These are phyloP conservation scores for Thielaviopsis punctulata DNA, from an alignment of 2,329 filamentous ascomycete genomes.

Conservation along the genomic window DNA sequence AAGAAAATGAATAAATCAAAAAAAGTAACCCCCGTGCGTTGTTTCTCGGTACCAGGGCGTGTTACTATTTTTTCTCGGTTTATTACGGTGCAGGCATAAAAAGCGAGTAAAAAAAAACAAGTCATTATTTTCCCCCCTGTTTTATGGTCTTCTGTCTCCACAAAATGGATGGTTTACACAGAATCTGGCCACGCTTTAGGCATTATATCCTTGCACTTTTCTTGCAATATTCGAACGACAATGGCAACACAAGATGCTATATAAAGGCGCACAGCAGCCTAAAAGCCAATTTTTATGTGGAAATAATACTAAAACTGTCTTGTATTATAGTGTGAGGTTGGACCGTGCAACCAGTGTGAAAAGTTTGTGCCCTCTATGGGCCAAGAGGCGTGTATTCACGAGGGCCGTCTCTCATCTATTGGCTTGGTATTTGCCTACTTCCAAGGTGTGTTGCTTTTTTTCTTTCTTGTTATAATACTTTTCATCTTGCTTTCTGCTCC, in stretches of 20 bases:
- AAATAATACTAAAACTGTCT: neutral
- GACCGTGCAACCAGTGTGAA: constrained; percentile 3
- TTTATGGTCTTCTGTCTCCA: neutral
- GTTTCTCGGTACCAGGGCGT: neutral
- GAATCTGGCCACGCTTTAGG: neutral
- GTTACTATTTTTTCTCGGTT: neutral
- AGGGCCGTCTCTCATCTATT: constrained; percentile 2
- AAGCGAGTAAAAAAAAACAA: neutral
- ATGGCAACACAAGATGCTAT: neutral
- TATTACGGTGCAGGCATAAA: neutral
- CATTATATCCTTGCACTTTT: neutral
- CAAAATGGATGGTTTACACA: neutral
- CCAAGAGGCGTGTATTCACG: constrained; percentile 6
- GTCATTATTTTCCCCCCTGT: neutral
- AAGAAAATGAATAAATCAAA: neutral
- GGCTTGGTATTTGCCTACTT: constrained; percentile 4
- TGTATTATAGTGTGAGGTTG: constrained; percentile 5
- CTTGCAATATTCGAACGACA: neutral
- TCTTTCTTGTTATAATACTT: neutral
- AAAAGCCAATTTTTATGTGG: neutral
- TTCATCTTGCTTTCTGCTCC: neutral
- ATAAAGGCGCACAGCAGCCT: neutral
- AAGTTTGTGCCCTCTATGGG: constrained; percentile 7
- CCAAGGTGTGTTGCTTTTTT: constrained; percentile 1
- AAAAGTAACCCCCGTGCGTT: neutral